Conservation (phyloP, 2,329 filamentous ascomycete species). For the Fonsecaea pedrosoi region DNA sequence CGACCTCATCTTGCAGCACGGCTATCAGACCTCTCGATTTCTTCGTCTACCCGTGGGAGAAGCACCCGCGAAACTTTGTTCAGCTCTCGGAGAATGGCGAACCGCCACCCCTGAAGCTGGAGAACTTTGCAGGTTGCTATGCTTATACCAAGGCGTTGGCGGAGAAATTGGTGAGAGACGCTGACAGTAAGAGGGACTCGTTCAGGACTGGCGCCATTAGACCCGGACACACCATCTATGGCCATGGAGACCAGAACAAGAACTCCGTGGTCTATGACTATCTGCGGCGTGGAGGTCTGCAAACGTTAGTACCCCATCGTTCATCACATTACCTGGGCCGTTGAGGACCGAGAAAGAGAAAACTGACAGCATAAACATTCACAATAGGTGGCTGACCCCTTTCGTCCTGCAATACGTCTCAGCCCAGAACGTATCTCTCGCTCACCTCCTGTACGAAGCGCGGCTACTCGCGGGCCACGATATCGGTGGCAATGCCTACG, state of each 20-base stretch:
- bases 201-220: slow-evolving; percentile 63
- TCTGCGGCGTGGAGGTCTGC: slow-evolving; percentile 48
- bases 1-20: slow-evolving; percentile 61
- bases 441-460: slow-evolving; percentile 61
- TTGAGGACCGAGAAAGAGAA: not conserved
- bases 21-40: slow-evolving; percentile 52
- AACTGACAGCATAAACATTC: not conserved
- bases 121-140: slow-evolving; percentile 57
- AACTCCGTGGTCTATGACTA: slow-evolving; percentile 49
- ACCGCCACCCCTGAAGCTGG: slow-evolving; percentile 46
- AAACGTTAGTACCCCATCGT: slow-evolving; percentile 28
- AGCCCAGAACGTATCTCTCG: slow-evolving; percentile 61
- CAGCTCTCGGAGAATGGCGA: slow-evolving; percentile 57
- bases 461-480: slow-evolving; percentile 53
- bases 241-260: slow-evolving; percentile 52
- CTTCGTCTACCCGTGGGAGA: slow-evolving; percentile 55
- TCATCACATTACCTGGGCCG: not conserved
- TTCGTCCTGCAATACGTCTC: slow-evolving; percentile 60
- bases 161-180: slow-evolving; percentile 58
- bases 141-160: slow-evolving; percentile 60
- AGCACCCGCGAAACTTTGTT: slow-evolving; percentile 49
- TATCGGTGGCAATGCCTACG: slow-evolving; percentile 56
- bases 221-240: slow-evolving; percentile 62
- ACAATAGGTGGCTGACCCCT: slow-evolving; percentile 50
- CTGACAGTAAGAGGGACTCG: slow-evolving; percentile 46